Evolutionary conservation across 345 rosid species (phyloP).

Genomic region (Arabidopsis suecica): DNA sequence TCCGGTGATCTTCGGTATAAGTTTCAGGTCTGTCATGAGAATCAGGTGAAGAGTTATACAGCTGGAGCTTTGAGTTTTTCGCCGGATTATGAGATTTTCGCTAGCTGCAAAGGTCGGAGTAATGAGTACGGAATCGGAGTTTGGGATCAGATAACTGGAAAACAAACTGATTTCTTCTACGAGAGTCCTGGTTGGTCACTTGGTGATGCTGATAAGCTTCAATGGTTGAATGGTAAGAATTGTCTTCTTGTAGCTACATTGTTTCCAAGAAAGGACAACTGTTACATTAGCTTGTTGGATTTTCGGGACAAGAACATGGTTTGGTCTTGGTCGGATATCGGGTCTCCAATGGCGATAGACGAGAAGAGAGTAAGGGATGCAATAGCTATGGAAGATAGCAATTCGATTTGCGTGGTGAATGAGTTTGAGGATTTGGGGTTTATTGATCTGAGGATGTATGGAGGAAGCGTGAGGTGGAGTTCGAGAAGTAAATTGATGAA

Average conservation of each 20-base stretch:
- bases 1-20: conserved; percentile 77
- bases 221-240: conserved; percentile 73
- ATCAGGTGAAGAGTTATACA: conserved; percentile 75
- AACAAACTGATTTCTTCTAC: conserved; percentile 88
- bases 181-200: conserved; percentile 87
- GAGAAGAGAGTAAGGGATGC: conserved; percentile 96
- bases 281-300: conserved; percentile 91
- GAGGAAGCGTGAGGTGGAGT: conserved; percentile 90
- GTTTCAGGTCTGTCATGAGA: conserved; percentile 75
- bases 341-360: conserved; percentile 60
- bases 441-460: conserved; percentile 75
- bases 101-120: conserved; percentile 90
- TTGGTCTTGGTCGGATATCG: conserved; percentile 94
- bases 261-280: conserved; percentile 95
- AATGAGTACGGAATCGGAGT: conserved; percentile 96
- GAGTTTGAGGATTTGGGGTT: conserved; percentile 96
- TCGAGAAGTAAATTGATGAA: conserved; percentile 87
- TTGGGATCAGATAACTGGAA: conserved; percentile 90
- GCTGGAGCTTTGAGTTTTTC: conserved; percentile 86
- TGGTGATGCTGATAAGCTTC: conserved; percentile 94
- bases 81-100: conserved; percentile 66
- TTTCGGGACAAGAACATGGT: conserved; percentile 85
- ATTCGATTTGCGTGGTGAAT: conserved; percentile 86
- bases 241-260: conserved; percentile 89
- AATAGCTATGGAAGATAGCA: conserved; percentile 85